Conservation (phyloP, 306 rosid species). For the Corylus heterophylla region DNA sequence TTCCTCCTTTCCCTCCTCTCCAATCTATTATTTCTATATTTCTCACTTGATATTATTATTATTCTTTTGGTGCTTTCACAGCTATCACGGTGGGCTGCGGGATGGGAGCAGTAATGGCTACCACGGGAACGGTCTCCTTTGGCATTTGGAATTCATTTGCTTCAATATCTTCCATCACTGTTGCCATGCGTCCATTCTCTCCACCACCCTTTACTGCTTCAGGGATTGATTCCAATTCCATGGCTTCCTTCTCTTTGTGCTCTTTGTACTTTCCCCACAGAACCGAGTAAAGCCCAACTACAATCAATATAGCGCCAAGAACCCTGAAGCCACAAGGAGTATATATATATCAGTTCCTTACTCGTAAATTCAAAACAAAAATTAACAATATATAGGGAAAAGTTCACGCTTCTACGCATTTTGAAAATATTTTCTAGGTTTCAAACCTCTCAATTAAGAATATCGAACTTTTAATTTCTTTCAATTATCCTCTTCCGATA, state of each 20-base stretch:
- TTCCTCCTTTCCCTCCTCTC: conserved; percentile 7
- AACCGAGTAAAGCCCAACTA: conserved; percentile 80
- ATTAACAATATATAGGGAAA: too few species aligned
- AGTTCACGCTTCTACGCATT: too few species aligned
- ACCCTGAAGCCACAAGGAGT: conserved; percentile 37
- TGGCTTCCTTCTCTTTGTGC: conserved; percentile 52
- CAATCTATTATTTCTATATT: background rate
- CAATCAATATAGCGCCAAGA: conserved; percentile 69
- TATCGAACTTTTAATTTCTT: too few species aligned
- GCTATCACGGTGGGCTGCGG: conserved; percentile 22
- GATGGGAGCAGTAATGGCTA: conserved; percentile 29
- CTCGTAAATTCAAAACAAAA: background rate
- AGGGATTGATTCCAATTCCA: conserved; percentile 23
- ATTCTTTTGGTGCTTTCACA: conserved; percentile 35
- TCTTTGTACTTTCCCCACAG: conserved; percentile 90
- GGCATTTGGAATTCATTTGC: conserved; percentile 46
- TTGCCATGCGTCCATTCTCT: conserved; percentile 36
- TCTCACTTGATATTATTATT: conserved; percentile 6
- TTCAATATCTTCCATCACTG: conserved; percentile 44
- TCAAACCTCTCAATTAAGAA: too few species aligned
- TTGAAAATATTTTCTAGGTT: too few species aligned
- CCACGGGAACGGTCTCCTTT: conserved; percentile 28
- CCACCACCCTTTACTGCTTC: conserved; percentile 33
- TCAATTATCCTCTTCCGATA: too few species aligned
- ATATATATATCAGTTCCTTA: background rate